Percentiles rank a stretch among this genome's conserved stretches.
Conservation (phyloP, 306 rosid genomes). For the Hippophae rhamnoides region DNA sequence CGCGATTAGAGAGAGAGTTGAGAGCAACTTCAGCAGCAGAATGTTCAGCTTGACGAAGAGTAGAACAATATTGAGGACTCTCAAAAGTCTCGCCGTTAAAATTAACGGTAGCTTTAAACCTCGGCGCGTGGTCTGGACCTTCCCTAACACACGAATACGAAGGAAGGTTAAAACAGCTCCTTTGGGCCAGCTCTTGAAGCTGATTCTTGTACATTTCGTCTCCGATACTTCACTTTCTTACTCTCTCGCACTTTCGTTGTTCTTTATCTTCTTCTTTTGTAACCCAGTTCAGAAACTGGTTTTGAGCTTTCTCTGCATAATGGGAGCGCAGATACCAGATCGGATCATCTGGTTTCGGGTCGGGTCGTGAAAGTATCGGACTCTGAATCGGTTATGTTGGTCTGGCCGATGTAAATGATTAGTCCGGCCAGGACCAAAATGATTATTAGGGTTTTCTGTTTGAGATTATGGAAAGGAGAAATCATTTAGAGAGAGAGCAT, state of each 20-base stretch:
- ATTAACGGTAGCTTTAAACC: slow-evolving; percentile 92
- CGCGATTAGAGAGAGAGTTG: slow-evolving; percentile 76
- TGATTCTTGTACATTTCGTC: slow-evolving; percentile 99
- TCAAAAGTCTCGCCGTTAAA: slow-evolving; percentile 95
- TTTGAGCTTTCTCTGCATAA: not conserved
- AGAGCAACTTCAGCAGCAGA: slow-evolving; percentile 99
- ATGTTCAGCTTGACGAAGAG: slow-evolving; percentile 97
- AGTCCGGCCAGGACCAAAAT: too few relatives aligned
- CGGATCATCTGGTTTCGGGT: slow-evolving; percentile 35
- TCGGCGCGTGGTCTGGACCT: slow-evolving; percentile 99
- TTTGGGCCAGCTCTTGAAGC: slow-evolving; percentile 99
- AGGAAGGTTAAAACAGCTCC: slow-evolving; percentile 97
- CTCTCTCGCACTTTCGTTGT: not conserved
- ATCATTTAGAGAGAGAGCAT: too few relatives aligned
- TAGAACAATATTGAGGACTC: slow-evolving; percentile 74
- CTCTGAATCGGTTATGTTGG: not conserved
- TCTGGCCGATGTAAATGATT: too few relatives aligned
- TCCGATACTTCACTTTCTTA: not conserved
- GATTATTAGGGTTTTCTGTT: too few relatives aligned
- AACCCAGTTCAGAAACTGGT: not conserved
- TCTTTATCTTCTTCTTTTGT: too few relatives aligned
- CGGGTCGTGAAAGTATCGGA: not conserved
- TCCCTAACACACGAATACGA: slow-evolving; percentile 86
- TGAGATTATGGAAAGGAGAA: too few relatives aligned
- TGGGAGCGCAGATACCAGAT: slow-evolving; percentile 31